phyloP scores from a whole-genome alignment of 176 grass and related monocot genomes.

The Carex scoparia region DNA sequence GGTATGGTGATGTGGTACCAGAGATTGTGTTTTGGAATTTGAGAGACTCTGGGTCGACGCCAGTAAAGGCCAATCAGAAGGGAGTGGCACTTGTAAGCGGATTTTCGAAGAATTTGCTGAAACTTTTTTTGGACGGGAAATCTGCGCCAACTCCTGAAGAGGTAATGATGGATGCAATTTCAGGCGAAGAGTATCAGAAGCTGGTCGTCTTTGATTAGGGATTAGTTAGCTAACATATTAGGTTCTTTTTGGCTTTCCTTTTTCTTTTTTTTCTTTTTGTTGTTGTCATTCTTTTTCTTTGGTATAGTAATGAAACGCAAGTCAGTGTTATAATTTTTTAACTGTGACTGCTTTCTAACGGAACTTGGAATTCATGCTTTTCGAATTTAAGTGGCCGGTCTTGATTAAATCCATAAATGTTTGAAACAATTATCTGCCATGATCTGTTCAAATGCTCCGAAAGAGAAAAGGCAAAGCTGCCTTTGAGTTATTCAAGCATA shows the following conservation, averaged over 20 bases:
- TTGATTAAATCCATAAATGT: neutral
- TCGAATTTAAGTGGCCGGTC: neutral
- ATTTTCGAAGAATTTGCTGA: constrained; percentile 65
- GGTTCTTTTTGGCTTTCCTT: neutral
- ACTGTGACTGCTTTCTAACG: neutral
- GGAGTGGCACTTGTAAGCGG: constrained; percentile 57
- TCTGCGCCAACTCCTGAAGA: constrained; percentile 21
- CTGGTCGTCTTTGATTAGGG: constrained; percentile 43
- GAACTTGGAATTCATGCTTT: neutral
- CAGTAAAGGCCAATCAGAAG: constrained; percentile 38
- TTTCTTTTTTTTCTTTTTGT: no score
- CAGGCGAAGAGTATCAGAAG: constrained; percentile 39
- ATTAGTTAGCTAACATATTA: constrained; percentile 1
- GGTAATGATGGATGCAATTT: constrained; percentile 51
- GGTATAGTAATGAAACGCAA: neutral
- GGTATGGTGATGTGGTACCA: constrained; percentile 41
- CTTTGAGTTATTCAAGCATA: neutral
- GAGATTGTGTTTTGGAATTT: constrained; percentile 77
- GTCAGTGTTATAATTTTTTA: neutral
- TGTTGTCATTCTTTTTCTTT: neutral
- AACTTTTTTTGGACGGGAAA: constrained; percentile 42
- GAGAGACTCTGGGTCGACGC: constrained; percentile 37
- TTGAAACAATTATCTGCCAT: neutral
- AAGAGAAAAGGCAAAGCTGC: neutral
- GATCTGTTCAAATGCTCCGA: neutral